Evolutionary conservation across 2,329 filamentous ascomycete genomes (phyloP), one percentile per base, ranked within the genome.

Genomic region (Davidsoniella australis): DNA sequence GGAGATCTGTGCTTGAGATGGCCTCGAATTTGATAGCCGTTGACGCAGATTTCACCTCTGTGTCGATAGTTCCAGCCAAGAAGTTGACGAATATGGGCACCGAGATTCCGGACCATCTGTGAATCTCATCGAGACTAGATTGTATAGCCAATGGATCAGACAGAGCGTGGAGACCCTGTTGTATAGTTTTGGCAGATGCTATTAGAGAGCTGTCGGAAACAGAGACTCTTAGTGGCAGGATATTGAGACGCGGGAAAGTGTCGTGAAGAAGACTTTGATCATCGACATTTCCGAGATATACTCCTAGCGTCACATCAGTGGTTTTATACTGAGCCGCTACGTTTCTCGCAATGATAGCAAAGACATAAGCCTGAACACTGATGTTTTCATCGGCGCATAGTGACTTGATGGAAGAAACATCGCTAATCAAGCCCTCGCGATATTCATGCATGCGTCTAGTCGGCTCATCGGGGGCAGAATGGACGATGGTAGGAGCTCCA

Each of bases 201-300:
- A 44, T 38, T 7, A 46, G 10, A 38, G 14, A n/a, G 5, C 33
- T 12, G 3, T 38, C 18, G 14, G 29, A 17, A 5, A 61, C 24
- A 5, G 55, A 59, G 1, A 91, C 71, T 9, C 70, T 69, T 0
- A 95, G 63, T 0, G 87, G 86, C 1, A 94, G 71, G 3, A 95
- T 69, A 55, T 83, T 88, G 17, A 95, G 69, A 0, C 85, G 91
- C 0, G 88, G 87, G 29, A 76, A 79, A 0, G 71, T 64, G 0
- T 56, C 55, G 0, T 66, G 59, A 2, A 73, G 65, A 1, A 71
- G 64, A 7, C 71, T 62, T 0, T 72, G 23, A 14, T 29, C 23
- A n/a, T 37, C 70, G 47, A 86, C 75, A 60, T 93, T 94, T 40
- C 86, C 84, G 7, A 94, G 73, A 61, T 94, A 95, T 18, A 94